These are phyloP conservation scores for Zygoascus sp. DNA, from an alignment of 1,139 yeast genomes.

Conservation along the genomic window DNA sequence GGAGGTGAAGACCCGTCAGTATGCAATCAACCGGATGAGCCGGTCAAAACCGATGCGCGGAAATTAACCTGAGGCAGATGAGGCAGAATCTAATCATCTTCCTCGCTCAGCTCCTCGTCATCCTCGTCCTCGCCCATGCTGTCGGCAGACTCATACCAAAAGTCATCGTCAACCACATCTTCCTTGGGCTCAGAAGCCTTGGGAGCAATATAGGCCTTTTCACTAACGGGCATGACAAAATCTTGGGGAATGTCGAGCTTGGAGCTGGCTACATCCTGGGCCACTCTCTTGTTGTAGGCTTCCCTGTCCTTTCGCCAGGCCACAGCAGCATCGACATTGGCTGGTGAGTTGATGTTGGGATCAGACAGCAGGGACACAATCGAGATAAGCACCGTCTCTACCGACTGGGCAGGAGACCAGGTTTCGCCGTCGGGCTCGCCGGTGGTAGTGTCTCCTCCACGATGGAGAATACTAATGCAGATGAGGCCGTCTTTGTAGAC, in stretches of 20 bases:
- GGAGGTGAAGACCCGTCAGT: too few species aligned
- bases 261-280: constrained; percentile 78
- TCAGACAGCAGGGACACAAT: constrained; percentile 87
- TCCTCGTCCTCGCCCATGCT: constrained; percentile 51
- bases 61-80: background rate
- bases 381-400: constrained; percentile 82
- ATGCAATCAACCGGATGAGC: too few species aligned
- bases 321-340: constrained; percentile 94
- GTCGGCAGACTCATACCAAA: constrained; percentile 78
- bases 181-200: constrained; percentile 43
- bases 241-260: constrained; percentile 82
- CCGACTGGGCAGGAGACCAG: constrained; percentile 97
- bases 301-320: constrained; percentile 83
- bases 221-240: constrained; percentile 67
- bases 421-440: constrained; percentile 83
- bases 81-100: constrained; percentile 24
- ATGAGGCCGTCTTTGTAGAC: constrained; percentile 90
- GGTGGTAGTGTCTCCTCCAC: constrained; percentile 80
- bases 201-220: constrained; percentile 56
- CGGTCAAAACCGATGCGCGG: background rate
- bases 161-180: constrained; percentile 77
- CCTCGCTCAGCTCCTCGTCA: constrained; percentile 25
- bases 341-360: constrained; percentile 90
- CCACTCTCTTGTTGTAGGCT: constrained; percentile 72
- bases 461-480: constrained; percentile 88